These are phyloP conservation scores for Ophiostoma sp. DNA, from an alignment of 2,329 filamentous ascomycete genomes.

Conservation along the genomic window DNA sequence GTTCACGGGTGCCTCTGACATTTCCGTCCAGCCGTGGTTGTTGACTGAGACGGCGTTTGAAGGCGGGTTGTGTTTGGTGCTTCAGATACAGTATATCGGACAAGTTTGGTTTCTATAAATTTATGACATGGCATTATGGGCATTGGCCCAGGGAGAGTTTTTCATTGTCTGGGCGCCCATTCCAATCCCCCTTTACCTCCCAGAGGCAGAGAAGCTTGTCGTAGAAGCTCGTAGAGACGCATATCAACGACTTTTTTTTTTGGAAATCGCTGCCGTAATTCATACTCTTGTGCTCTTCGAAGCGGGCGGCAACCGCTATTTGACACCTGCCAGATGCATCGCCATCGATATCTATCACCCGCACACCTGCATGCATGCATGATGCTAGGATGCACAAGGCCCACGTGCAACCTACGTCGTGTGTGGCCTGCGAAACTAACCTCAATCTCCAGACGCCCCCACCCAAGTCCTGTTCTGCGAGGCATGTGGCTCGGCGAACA, in stretches of 20 bases:
- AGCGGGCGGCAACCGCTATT: conserved; percentile 67
- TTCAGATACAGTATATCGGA: not conserved
- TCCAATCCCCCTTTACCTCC: conserved; percentile 38
- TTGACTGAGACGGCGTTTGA: no score
- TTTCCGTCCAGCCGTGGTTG: not conserved
- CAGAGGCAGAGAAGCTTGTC: conserved; percentile 70
- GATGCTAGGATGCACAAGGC: conserved; percentile 67
- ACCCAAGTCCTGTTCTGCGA: conserved; percentile 68
- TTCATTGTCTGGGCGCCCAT: no score
- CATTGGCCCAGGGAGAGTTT: not conserved
- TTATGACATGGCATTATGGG: not conserved
- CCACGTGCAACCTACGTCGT: conserved; percentile 34
- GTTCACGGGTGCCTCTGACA: not conserved
- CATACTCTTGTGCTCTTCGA: conserved; percentile 90
- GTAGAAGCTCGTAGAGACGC: conserved; percentile 76
- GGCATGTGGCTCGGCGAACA: conserved; percentile 48
- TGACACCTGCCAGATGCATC: conserved; percentile 50
- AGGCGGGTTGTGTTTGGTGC: not conserved
- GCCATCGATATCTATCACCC: conserved; percentile 56
- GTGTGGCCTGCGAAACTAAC: conserved; percentile 44
- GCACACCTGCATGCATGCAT: conserved; percentile 88
- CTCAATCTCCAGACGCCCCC: conserved; percentile 86
- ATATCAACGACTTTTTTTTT: conserved; percentile 44
- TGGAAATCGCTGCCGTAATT: conserved; percentile 83
- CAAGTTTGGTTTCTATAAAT: not conserved